Evolutionary conservation across 768 basidiomycete genomes (phyloP).

Genomic region (Lactifluus volemus): DNA sequence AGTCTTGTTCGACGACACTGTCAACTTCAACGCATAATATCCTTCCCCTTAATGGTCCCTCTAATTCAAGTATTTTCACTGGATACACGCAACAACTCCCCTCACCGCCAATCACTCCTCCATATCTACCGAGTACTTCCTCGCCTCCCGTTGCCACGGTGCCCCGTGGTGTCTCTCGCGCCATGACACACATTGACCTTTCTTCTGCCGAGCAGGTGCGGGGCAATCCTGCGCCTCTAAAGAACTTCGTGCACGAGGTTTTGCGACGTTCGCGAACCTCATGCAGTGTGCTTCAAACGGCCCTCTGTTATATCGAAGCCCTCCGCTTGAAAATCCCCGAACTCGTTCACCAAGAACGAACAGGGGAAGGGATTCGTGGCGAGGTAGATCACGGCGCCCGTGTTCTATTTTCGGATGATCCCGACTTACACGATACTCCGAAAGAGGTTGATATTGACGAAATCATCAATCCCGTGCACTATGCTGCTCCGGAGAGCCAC

Average conservation of each 20-base stretch:
- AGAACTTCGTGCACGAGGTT: constrained; percentile 81
- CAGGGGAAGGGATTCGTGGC: constrained; percentile 33
- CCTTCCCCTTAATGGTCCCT: constrained; percentile 24
- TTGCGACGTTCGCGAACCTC: constrained; percentile 80
- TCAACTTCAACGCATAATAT: constrained; percentile 12
- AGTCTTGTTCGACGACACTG: constrained; percentile 22
- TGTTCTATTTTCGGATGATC: constrained; percentile 35
- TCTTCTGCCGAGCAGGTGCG: constrained; percentile 19
- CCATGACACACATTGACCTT: constrained; percentile 22
- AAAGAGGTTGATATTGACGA: constrained; percentile 27
- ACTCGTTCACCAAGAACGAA: constrained; percentile 43
- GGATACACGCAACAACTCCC: constrained; percentile 38
- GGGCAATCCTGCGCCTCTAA: constrained; percentile 47
- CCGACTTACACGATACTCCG: constrained; percentile 27
- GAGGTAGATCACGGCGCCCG: constrained; percentile 36
- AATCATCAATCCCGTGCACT: constrained; percentile 5
- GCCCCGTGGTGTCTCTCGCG: constrained; percentile 19
- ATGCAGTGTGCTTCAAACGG: constrained; percentile 76
- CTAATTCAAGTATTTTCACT: constrained; percentile 14
- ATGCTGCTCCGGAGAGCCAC: constrained; percentile 1
- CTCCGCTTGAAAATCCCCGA: constrained; percentile 65
- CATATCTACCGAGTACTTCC: constrained; percentile 29
- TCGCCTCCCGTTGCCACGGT: constrained; percentile 25
- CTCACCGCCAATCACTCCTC: constrained; percentile 45
- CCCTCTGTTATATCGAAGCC: constrained; percentile 80